These are phyloP conservation scores for Naegleria gruberi DNA, from an alignment of 208 protist species.

Conservation along the genomic window DNA sequence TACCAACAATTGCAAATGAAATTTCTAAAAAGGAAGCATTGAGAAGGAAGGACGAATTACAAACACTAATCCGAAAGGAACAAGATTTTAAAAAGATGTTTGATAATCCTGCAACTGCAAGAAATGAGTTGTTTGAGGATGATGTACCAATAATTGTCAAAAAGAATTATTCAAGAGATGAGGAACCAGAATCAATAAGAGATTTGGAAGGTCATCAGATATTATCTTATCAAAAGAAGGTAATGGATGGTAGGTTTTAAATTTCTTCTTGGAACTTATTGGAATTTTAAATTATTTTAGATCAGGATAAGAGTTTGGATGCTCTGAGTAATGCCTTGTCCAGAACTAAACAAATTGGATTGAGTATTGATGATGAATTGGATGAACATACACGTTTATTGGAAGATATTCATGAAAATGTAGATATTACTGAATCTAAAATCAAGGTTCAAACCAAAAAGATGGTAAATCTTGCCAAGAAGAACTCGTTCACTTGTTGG, in stretches of 20 bases:
- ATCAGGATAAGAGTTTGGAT: background rate
- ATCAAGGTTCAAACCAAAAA: background rate
- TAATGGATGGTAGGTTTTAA: background rate
- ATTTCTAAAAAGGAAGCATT: background rate
- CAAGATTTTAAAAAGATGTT: background rate
- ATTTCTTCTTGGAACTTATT: background rate
- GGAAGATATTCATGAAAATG: background rate
- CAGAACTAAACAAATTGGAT: constrained; percentile 1
- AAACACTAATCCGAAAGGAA: background rate
- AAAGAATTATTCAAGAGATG: background rate
- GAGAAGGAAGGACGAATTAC: background rate
- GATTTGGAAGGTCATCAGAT: background rate
- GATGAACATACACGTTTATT: background rate
- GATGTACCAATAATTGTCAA: background rate
- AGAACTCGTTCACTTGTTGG: background rate
- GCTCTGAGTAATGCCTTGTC: background rate
- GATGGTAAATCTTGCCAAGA: background rate
- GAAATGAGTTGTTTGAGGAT: background rate
- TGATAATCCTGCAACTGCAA: background rate
- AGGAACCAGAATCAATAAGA: background rate
- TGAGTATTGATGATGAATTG: background rate
- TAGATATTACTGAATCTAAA: background rate
- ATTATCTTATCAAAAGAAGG: background rate
- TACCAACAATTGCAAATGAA: background rate
- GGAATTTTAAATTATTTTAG: background rate